Evolutionary conservation across 768 basidiomycete species (phyloP).

Genomic region (Cyclocybe aegerita): DNA sequence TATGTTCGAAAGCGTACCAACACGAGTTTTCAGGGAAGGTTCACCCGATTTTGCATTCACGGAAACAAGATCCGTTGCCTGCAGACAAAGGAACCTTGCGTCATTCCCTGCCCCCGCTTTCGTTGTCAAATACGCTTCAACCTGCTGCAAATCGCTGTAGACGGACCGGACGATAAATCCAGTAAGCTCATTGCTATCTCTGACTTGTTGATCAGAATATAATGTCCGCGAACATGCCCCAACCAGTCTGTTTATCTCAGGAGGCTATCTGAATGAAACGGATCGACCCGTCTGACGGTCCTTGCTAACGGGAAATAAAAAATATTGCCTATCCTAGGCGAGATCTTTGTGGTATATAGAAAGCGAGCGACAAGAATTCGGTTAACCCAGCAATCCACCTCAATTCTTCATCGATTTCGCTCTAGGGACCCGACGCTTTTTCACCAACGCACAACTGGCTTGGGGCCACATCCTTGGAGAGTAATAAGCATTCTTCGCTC

Average conservation of each 20-base stretch:
- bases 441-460: neutral
- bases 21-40: constrained; percentile 8
- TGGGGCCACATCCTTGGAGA: constrained; percentile 6
- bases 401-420: neutral
- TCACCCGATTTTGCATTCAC: constrained; percentile 14
- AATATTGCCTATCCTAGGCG: constrained; percentile 3
- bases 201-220: constrained; percentile 21
- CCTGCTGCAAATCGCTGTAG: constrained; percentile 4
- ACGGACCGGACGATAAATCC: constrained; percentile 16
- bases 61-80: constrained; percentile 16
- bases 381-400: neutral
- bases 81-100: constrained; percentile 9
- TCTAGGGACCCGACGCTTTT: neutral
- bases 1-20: no score
- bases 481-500: constrained; percentile 7
- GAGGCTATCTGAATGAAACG: constrained; percentile 28
- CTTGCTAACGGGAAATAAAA: constrained; percentile 4
- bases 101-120: constrained; percentile 12
- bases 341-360: constrained; percentile 12
- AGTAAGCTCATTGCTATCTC: constrained; percentile 24
- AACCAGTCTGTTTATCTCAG: constrained; percentile 22
- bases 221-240: constrained; percentile 28
- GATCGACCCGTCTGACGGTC: constrained; percentile 25
- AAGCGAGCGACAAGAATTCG: neutral
- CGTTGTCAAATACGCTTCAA: constrained; percentile 16